Percentiles rank a stretch among this genome's conserved stretches.
Evolutionary conservation across 345 rosid genomes (phyloP).

Genomic region (Garcia nutans): DNA sequence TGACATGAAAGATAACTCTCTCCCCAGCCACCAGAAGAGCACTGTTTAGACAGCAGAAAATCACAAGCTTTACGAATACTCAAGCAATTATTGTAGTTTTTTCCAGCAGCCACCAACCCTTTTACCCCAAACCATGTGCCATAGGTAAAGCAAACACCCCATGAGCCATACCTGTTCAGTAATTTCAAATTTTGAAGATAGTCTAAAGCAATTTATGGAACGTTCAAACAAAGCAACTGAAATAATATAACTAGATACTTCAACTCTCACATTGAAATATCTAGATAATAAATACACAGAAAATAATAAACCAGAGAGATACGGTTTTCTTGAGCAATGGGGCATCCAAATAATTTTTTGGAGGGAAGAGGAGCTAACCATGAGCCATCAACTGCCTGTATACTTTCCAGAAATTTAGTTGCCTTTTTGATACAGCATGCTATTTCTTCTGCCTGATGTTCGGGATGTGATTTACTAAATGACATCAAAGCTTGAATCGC

Average conservation of each 20-base stretch:
- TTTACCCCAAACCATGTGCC: conserved; percentile 81
- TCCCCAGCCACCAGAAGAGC: conserved; percentile 92
- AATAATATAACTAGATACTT: background rate
- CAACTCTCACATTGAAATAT: background rate
- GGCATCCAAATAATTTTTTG: conserved; percentile 4
- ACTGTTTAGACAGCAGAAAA: conserved; percentile 83
- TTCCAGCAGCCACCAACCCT: conserved; percentile 80
- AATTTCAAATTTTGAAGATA: conserved; percentile 6
- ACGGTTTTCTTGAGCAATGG: conserved; percentile 2
- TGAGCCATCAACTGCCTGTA: conserved; percentile 84
- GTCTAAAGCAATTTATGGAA: background rate
- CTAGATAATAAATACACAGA: background rate
- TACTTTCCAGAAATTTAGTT: conserved; percentile 56
- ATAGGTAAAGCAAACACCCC: conserved; percentile 90
- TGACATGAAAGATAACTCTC: conserved; percentile 96
- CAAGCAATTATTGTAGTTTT: conserved; percentile 50
- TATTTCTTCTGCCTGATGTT: conserved; percentile 71
- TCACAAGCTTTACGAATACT: conserved; percentile 74
- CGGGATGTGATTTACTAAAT: conserved; percentile 66
- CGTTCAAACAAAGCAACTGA: conserved; percentile 3
- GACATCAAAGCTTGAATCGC: conserved; percentile 81
- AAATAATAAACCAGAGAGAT: background rate
- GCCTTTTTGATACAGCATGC: conserved; percentile 73
- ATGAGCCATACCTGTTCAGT: conserved; percentile 81
- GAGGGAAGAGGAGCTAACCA: conserved; percentile 54